Conservation (phyloP, 345 rosid genomes). For the Eutrema yunnanense region DNA sequence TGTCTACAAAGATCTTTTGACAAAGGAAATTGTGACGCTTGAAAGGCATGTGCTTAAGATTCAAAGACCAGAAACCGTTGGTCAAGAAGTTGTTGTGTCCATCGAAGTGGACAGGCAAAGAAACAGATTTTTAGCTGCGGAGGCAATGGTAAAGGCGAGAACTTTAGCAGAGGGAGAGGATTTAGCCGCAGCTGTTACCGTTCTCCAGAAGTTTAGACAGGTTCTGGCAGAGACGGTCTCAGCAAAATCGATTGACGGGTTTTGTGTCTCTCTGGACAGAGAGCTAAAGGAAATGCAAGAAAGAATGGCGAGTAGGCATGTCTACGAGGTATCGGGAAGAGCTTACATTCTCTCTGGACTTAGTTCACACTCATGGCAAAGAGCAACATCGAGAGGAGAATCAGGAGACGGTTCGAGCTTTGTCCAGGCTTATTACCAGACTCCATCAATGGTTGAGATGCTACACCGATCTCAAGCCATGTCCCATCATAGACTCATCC, state of each 20-base stretch:
- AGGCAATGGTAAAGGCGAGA: constrained; percentile 80
- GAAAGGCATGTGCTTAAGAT: constrained; percentile 54
- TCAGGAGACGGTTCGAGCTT: constrained; percentile 82
- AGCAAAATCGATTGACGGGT: constrained; percentile 61
- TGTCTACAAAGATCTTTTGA: constrained; percentile 66
- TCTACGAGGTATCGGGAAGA: constrained; percentile 87
- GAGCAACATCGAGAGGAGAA: constrained; percentile 97
- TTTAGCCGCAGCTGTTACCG: constrained; percentile 58
- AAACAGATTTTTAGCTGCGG: constrained; percentile 84
- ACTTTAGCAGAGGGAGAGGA: constrained; percentile 73
- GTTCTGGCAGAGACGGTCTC: constrained; percentile 56
- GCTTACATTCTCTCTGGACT: constrained; percentile 96
- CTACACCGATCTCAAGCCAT: constrained; percentile 71
- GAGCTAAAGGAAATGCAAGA: constrained; percentile 98
- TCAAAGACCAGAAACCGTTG: constrained; percentile 50
- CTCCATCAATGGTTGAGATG: constrained; percentile 96
- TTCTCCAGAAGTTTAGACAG: constrained; percentile 59
- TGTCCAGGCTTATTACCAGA: constrained; percentile 65
- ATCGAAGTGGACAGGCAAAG: constrained; percentile 94
- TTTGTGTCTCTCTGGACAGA: constrained; percentile 69
- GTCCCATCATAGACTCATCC: constrained; percentile 62
- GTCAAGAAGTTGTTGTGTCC: constrained; percentile 45
- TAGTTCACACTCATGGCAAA: constrained; percentile 98
- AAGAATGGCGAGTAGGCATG: constrained; percentile 89
- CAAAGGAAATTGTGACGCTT: constrained; percentile 48